Evolutionary conservation across 2,329 filamentous ascomycete genomes (phyloP), one percentile per base, ranked within the genome.

Genomic region (Penicillium nordicum): DNA sequence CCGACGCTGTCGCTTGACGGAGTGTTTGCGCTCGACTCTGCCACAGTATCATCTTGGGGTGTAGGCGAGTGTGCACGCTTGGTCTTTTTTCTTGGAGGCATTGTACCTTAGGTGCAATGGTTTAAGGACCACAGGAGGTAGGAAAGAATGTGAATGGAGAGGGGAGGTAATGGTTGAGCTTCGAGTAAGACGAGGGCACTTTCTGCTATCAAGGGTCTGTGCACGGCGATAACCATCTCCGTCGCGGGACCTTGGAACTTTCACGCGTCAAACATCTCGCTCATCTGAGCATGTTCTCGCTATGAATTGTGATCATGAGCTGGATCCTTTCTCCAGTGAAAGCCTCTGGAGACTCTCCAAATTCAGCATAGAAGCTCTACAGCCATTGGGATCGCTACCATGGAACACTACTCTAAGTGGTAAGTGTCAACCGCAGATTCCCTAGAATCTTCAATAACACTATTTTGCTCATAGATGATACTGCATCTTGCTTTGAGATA

Each of bases 11-110:
- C 67, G 66, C 64, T 66, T 37, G 67, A 63, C 23, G 67, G 63
- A 11, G 71, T 69, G 47, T 67, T 64, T 32, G 65, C 62, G 53
- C 58, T 62, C 18, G 69, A 67, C 42, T 63, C 63, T 40, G 65
- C 66, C 36, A 63, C 51, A 45, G 59, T 64, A 18, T 73, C 72
- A 23, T 61, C 60, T 46, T 65, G 70, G 7, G 67, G 61, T 23
- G 69, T 66, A 5, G 63, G 64, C 12, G 69, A 70, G 29, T 69
- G 63, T 14, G 62, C 69, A 50, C 59, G 74, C 67, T 84, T 87
- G 37, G 82, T 80, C 67, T 85, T 88, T 73, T 91, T 92, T 62
- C 84, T 79, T 64, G 68, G 80, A 74, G 73, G 74, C 71, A 76
- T 76, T 32, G 40, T 62, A 49, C 45, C 5, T 29, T 34, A 4